Evolutionary conservation across 139 green algal genomes (phyloP).

Genomic region (Coelastrella sp.): DNA sequence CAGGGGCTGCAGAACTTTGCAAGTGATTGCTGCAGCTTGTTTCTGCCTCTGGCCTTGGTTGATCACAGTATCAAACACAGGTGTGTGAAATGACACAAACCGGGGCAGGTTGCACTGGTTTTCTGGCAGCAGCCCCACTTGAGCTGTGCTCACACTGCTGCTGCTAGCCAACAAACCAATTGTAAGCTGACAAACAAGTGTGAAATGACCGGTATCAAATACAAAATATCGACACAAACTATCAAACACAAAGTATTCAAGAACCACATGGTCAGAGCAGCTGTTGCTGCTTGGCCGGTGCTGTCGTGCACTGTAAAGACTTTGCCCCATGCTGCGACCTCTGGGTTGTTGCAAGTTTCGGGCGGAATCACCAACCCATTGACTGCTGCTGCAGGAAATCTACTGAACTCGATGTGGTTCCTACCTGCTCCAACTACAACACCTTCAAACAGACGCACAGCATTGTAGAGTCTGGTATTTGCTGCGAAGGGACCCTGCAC

Average conservation of each 20-base stretch:
- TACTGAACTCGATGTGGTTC: not conserved
- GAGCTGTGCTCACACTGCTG: not conserved
- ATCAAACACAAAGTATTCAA: no score
- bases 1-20: not conserved
- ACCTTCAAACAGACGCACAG: slow-evolving; percentile 41
- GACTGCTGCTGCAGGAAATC: not conserved
- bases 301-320: not conserved
- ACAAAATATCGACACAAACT: no score
- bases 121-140: no score
- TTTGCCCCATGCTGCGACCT: not conserved
- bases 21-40: no score
- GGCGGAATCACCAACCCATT: not conserved
- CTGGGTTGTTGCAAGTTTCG: not conserved
- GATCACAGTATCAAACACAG: no score
- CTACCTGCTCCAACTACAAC: slow-evolving; percentile 36
- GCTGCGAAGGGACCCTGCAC: slow-evolving; percentile 23
- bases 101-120: no score
- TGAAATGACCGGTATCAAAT: no score
- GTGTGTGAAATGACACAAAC: no score
- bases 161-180: not conserved
- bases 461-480: not conserved
- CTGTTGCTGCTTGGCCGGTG: not conserved
- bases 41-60: no score
- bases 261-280: no score
- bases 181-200: not conserved